Evolutionary conservation across 306 rosid species (phyloP).

Genomic region (Carpinus fangiana): DNA sequence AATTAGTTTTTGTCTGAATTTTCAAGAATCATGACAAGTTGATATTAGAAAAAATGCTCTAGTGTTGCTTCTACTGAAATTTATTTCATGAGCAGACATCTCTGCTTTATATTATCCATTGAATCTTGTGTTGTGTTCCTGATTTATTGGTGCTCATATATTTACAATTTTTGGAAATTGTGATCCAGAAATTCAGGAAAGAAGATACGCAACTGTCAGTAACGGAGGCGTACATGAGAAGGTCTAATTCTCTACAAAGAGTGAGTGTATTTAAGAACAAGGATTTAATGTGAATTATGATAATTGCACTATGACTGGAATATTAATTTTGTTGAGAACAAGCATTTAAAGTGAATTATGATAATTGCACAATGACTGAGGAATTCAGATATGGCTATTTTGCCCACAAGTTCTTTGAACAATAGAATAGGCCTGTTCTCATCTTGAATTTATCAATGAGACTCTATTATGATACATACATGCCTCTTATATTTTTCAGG

Average conservation of each 20-base stretch:
- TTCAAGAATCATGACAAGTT: background rate
- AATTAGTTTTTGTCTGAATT: background rate
- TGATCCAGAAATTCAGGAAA: constrained; percentile 82
- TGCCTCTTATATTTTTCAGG: constrained; percentile 44
- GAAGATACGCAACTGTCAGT: constrained; percentile 85
- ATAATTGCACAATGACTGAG: background rate
- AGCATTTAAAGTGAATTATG: no score
- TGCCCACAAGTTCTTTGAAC: background rate
- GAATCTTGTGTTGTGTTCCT: background rate
- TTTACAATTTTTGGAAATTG: constrained; percentile 20
- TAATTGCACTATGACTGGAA: background rate
- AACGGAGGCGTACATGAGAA: constrained; percentile 87
- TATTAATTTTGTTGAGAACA: no score
- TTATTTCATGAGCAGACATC: background rate
- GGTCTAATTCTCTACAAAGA: constrained; percentile 83
- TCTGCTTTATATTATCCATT: background rate
- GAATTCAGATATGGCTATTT: background rate
- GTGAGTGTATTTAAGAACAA: constrained; percentile 49
- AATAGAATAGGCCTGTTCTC: background rate
- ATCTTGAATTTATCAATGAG: constrained; percentile 2
- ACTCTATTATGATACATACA: constrained; percentile 12
- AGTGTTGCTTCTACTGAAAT: background rate
- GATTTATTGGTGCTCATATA: constrained; percentile 16
- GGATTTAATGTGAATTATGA: background rate
- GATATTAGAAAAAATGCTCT: background rate